Base-by-base conservation (phyloP, 306 rosid species). In the Trichosanthes truncata region DNA sequence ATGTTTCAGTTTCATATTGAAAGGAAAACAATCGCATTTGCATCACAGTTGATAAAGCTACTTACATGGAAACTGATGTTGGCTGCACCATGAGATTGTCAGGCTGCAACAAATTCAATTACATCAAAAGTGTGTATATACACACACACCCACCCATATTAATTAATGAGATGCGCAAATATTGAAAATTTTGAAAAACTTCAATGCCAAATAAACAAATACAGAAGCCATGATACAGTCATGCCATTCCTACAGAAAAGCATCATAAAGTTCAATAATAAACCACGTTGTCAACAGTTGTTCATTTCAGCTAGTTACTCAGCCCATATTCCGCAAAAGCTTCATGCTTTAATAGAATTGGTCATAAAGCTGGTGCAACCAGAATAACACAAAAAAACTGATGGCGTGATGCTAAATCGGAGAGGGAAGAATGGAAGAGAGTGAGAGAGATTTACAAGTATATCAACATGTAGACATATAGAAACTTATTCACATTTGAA, bases 41-140 rank as follows among this genome's bases (percentile, higher is more conserved):
- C 49, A 78, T 18, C 74, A 65, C 17, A 12, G 45, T 3, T 45
- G 71, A 65, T 18, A 74, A 78, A 80, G 35, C 14, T 21, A 41
- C 97, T 92, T 89, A 95, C 98, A 84, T 83, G 29, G 98, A 95
- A 86, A 81, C 93, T 61, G 98, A 92, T 83, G 89, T 88, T 17
- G 97, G 89, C 90, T 95, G 97, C 86, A 71, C 83, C 65, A 87
- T 81, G 56, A 92, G 89, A 82, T 86, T 92, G 71, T 85, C 96
- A 61, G 87, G 84, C 97, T 92, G 98, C 93, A 87, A 36, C 38
- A 66, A 79, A 33, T 65, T 65, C 81, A 56, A 52, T 43, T 45
- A 60, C 75, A 49, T 52, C 75, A 66, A 21, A 43, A 29, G 76
- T 55, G 79, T 26, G 14, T 11, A 59, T 2, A 59, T 14, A 26